These are phyloP conservation scores for Malus sylvestris DNA, from an alignment of 306 rosid species.

Conservation along the genomic window DNA sequence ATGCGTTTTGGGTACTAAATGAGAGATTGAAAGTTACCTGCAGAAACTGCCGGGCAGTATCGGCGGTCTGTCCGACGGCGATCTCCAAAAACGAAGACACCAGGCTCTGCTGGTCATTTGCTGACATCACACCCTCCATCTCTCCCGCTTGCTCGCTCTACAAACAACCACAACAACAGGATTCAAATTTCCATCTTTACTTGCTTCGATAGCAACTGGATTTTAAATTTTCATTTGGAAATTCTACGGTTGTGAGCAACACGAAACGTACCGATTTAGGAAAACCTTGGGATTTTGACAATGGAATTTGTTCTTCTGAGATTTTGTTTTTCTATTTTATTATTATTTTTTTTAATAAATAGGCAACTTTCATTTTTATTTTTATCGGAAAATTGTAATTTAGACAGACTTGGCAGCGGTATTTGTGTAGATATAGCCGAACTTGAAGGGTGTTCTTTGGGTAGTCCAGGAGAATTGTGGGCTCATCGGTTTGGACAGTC, in stretches of 20 bases:
- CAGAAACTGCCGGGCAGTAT: constrained; percentile 42
- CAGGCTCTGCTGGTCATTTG: constrained; percentile 39
- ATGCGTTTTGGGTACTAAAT: neutral
- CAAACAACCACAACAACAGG: neutral
- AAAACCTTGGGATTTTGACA: constrained; percentile 3
- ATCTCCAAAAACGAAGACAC: constrained; percentile 46
- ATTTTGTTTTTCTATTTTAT: neutral
- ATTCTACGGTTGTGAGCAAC: neutral
- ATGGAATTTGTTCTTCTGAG: neutral
- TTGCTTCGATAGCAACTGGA: neutral
- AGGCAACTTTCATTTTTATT: no score
- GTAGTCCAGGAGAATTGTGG: neutral
- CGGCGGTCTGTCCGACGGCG: constrained; percentile 47
- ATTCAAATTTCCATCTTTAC: neutral
- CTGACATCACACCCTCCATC: constrained; percentile 33
- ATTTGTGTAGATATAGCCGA: neutral
- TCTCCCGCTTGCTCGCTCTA: neutral
- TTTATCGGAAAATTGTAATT: neutral
- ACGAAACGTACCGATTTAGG: neutral
- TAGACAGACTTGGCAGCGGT: neutral
- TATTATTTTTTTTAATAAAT: neutral
- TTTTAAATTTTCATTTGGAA: neutral
- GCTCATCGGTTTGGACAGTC: neutral
- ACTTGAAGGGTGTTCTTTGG: neutral
- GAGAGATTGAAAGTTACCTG: constrained; percentile 18